Percentiles rank a stretch among this genome's conserved stretches.
Conservation (phyloP, 2,329 filamentous ascomycete genomes). For the Emergomyces africanus region DNA sequence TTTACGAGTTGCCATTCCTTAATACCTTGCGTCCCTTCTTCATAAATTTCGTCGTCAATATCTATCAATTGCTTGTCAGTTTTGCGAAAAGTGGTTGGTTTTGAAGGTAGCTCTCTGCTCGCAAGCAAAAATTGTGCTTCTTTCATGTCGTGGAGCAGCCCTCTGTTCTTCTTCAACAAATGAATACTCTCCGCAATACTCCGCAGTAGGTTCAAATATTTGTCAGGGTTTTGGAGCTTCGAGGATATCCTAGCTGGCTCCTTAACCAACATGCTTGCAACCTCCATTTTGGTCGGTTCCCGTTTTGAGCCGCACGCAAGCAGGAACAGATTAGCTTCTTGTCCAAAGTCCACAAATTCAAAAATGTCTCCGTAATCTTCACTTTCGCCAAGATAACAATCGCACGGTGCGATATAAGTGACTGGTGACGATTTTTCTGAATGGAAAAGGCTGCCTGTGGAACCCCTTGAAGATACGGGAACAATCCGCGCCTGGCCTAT, state of each 20-base stretch:
- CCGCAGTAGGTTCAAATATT: slow-evolving; percentile 72
- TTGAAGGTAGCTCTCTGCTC: slow-evolving; percentile 55
- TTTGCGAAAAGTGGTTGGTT: slow-evolving; percentile 11
- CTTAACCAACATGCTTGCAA: slow-evolving; percentile 68
- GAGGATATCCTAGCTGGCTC: slow-evolving; percentile 74
- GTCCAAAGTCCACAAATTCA: slow-evolving; percentile 90
- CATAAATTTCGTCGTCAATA: slow-evolving; percentile 35
- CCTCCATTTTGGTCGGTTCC: slow-evolving; percentile 76
- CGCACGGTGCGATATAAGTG: slow-evolving; percentile 52
- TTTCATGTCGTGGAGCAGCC: slow-evolving; percentile 64
- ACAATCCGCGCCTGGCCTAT: slow-evolving; percentile 58
- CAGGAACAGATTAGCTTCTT: slow-evolving; percentile 76
- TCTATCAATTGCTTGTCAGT: slow-evolving; percentile 9
- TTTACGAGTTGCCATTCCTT: slow-evolving; percentile 67
- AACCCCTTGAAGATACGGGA: slow-evolving; percentile 42
- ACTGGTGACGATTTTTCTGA: slow-evolving; percentile 33
- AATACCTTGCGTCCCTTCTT: slow-evolving; percentile 52
- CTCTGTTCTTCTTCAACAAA: slow-evolving; percentile 63
- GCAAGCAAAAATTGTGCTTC: slow-evolving; percentile 66
- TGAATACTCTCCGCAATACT: slow-evolving; percentile 62
- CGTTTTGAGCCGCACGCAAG: slow-evolving; percentile 80
- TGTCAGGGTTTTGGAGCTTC: slow-evolving; percentile 66
- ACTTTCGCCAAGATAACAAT: slow-evolving; percentile 66
- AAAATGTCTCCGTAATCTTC: slow-evolving; percentile 79
- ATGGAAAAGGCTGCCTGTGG: slow-evolving; percentile 11